Evolutionary conservation across 352 stramenopile genomes (phyloP).

Genomic region (Pythium grandisporangium): DNA sequence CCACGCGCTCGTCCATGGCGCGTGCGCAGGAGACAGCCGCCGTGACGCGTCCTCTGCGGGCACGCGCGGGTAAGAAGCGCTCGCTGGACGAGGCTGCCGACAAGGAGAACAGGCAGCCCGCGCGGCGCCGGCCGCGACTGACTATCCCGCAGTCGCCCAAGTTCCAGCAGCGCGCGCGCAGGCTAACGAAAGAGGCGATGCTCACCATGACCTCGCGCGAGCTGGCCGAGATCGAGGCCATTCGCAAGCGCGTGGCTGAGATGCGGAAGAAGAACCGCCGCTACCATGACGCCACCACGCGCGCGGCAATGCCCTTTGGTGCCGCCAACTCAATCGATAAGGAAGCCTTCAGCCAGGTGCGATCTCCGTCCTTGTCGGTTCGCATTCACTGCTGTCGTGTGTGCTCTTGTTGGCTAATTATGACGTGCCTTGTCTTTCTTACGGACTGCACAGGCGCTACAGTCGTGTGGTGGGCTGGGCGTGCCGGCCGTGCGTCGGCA

Average conservation of each 20-base stretch:
- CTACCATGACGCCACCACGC: constrained; percentile 58
- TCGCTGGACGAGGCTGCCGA: constrained; percentile 27
- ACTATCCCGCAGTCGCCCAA: constrained; percentile 68
- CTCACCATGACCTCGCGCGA: constrained; percentile 68
- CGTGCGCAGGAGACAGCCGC: constrained; percentile 30
- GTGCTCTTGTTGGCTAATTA: background rate
- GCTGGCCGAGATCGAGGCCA: constrained; percentile 58
- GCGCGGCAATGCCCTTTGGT: constrained; percentile 8
- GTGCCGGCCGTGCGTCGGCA: constrained; percentile 56
- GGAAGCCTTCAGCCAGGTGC: constrained; percentile 19
- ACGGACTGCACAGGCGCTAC: constrained; percentile 22
- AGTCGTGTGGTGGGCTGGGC: constrained; percentile 46
- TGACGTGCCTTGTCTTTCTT: background rate
- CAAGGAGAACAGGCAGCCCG: constrained; percentile 13
- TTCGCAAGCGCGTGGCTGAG: constrained; percentile 42
- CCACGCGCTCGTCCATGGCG: constrained; percentile 47
- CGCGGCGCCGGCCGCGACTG: constrained; percentile 14
- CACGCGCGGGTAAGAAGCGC: constrained; percentile 30
- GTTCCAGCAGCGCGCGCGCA: constrained; percentile 27
- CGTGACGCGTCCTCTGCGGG: too few species aligned
- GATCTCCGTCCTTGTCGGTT: too few species aligned
- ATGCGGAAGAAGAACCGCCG: constrained; percentile 51
- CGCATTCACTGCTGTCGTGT: background rate
- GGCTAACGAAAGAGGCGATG: constrained; percentile 18
- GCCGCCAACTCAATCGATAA: constrained; percentile 23